Base-by-base conservation (phyloP, 257 asterid species). In the Leptodermis oblonga region DNA sequence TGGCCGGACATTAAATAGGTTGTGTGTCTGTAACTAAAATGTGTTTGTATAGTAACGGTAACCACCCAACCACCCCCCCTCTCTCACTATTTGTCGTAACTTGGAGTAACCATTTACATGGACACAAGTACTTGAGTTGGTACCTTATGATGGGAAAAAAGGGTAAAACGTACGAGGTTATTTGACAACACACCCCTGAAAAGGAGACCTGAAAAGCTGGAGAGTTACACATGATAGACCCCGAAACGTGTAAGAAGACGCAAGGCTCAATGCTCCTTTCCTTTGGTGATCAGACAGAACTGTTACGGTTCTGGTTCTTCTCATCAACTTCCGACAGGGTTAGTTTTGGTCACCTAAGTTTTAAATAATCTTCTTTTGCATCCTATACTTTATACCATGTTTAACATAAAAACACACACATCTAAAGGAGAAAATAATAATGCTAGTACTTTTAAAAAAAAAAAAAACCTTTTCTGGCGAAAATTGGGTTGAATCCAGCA, bases 261-360 rank as follows among this genome's bases (percentile, higher is more conserved):
- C 78, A 72, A 65, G 72, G 81, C 83, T 79, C 80, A 67, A 67
- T 74, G 56, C 61, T 52, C 30, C 59, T 20, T 52, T 18, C 7
- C n/a, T n/a, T n/a, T n/a, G n/a, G n/a, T n/a, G n/a, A n/a, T n/a
- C n/a, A n/a, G n/a, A n/a, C n/a, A n/a, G n/a, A n/a, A n/a, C n/a
- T 39, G 7, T 10, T 39, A 39, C 10, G 43, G 9, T 39, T 39
- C 4, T 39, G 4, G 43, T 39, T 4, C 10, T 4, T 4, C 43
- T 10, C 15, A 14, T 56, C 73, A 42, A 37, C 28, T 68, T 67
- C 73, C 79, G 73, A 77, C 75, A 77, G 43, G 52, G 15, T 49
- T 72, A 65, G 60, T 53, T 51, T 31, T 54, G 56, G 73, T 31
- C 70, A 70, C 63, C 68, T 62, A 54, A 42, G 33, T 59, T 71